phyloP scores from a whole-genome alignment of 305 asterid genomes.

The Caryopteris hybrid region DNA sequence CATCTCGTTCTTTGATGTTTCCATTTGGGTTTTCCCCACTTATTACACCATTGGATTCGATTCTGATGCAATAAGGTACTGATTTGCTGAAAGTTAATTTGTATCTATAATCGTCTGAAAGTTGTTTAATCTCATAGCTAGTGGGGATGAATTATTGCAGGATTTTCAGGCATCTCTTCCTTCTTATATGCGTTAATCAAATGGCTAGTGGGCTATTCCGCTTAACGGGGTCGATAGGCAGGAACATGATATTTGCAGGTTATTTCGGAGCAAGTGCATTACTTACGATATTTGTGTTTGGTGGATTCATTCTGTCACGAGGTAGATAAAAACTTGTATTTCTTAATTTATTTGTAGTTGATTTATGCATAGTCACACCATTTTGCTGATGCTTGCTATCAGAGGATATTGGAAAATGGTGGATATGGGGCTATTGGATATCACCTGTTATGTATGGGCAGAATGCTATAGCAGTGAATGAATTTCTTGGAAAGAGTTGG shows the following conservation, averaged over 20 bases:
- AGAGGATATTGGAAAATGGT: conserved; percentile 58
- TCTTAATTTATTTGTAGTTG: background rate
- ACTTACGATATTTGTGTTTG: background rate
- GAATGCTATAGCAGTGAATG: conserved; percentile 55
- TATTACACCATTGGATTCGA: conserved; percentile 61
- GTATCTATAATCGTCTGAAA: background rate
- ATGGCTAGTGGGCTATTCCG: conserved; percentile 76
- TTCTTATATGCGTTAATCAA: conserved; percentile 54
- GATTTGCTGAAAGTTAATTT: background rate
- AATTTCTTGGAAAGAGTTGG: conserved; percentile 83
- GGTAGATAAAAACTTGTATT: background rate
- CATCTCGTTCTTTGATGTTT: conserved; percentile 41
- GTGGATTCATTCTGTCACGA: conserved; percentile 8
- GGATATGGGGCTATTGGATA: conserved; percentile 56
- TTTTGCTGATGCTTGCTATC: background rate
- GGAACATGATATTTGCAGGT: conserved; percentile 66
- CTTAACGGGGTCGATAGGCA: conserved; percentile 61
- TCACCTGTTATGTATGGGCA: conserved; percentile 56
- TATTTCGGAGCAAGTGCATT: conserved; percentile 64
- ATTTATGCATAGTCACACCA: background rate
- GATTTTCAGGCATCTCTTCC: conserved; percentile 51
- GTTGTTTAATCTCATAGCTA: background rate
- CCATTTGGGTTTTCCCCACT: conserved; percentile 42
- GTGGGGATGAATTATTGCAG: conserved; percentile 24
- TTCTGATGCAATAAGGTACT: conserved; percentile 25